These are phyloP conservation scores for Fusarium chaquense DNA, from an alignment of 2,329 filamentous ascomycete genomes.

Conservation along the genomic window DNA sequence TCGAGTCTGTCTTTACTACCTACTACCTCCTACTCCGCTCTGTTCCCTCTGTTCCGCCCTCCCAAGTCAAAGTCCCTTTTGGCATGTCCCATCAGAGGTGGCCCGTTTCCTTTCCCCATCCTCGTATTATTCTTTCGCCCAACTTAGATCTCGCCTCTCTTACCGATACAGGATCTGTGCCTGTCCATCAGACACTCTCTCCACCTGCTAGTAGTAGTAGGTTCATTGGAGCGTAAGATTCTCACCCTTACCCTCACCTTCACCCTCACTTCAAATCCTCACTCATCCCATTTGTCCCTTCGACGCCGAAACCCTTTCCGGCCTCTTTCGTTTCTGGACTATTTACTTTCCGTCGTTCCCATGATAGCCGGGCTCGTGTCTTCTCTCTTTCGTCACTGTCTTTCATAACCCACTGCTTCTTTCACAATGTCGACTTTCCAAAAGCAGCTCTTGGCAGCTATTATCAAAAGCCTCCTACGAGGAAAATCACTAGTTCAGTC, in stretches of 20 bases:
- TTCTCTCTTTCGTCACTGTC: slow-evolving; percentile 25
- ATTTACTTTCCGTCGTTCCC: slow-evolving; percentile 45
- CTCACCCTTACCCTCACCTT: slow-evolving; percentile 34
- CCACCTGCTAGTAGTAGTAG: slow-evolving; percentile 37
- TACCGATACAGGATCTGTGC: slow-evolving; percentile 31
- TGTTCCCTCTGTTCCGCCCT: not conserved
- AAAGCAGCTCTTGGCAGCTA: slow-evolving; percentile 65
- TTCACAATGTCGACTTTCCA: slow-evolving; percentile 69
- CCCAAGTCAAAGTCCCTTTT: slow-evolving; percentile 15
- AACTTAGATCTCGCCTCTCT: slow-evolving; percentile 34
- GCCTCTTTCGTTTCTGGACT: slow-evolving; percentile 13
- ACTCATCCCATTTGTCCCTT: slow-evolving; percentile 23
- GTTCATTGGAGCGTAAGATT: slow-evolving; percentile 43
- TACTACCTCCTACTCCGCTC: slow-evolving; percentile 18
- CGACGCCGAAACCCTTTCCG: slow-evolving; percentile 9
- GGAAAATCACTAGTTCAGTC: slow-evolving; percentile 71
- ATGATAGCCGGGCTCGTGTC: slow-evolving; percentile 25
- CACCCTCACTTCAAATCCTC: slow-evolving; percentile 18
- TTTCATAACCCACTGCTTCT: slow-evolving; percentile 60
- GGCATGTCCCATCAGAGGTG: slow-evolving; percentile 40
- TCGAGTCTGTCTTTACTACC: slow-evolving; percentile 2
- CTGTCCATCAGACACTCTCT: slow-evolving; percentile 41
- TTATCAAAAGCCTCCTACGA: slow-evolving; percentile 68
- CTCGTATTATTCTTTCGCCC: slow-evolving; percentile 34
- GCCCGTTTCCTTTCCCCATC: slow-evolving; percentile 26